Evolutionary conservation across 371 early-diverging fungal genomes (phyloP).

Genomic region (Choanephora cucurbitarum): DNA sequence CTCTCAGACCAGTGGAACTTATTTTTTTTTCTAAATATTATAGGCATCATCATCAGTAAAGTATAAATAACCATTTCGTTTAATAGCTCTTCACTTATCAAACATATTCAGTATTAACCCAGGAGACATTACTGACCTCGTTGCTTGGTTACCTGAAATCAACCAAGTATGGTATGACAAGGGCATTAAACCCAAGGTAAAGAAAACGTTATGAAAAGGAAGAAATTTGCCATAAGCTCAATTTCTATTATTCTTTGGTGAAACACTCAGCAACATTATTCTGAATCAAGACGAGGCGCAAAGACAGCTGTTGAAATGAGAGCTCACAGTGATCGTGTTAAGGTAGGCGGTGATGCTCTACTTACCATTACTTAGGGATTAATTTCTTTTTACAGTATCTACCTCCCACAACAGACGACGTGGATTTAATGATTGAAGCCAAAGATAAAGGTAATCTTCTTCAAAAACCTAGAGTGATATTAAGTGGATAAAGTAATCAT

Average conservation of each 20-base stretch:
- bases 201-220: background rate
- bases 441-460: constrained; percentile 49
- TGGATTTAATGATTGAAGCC: constrained; percentile 60
- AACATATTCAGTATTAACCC: constrained; percentile 35
- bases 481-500: no score
- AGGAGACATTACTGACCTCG: constrained; percentile 27
- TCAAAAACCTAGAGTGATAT: no score
- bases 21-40: background rate
- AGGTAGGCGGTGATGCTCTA: constrained; percentile 5
- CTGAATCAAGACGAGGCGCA: constrained; percentile 47
- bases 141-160: constrained; percentile 33
- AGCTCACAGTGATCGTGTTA: constrained; percentile 47
- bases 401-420: constrained; percentile 52
- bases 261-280: constrained; percentile 49
- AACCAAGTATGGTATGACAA: constrained; percentile 42
- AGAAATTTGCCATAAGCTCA: no score
- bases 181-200: constrained; percentile 51
- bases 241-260: background rate
- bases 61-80: no score
- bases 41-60: constrained; percentile 48
- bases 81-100: no score
- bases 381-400: constrained; percentile 18
- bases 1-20: background rate
- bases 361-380: no score
- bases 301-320: constrained; percentile 36